These are phyloP conservation scores for Cylindrotheca fusiformis DNA, from an alignment of 108 stramenopile genomes.

Conservation along the genomic window DNA sequence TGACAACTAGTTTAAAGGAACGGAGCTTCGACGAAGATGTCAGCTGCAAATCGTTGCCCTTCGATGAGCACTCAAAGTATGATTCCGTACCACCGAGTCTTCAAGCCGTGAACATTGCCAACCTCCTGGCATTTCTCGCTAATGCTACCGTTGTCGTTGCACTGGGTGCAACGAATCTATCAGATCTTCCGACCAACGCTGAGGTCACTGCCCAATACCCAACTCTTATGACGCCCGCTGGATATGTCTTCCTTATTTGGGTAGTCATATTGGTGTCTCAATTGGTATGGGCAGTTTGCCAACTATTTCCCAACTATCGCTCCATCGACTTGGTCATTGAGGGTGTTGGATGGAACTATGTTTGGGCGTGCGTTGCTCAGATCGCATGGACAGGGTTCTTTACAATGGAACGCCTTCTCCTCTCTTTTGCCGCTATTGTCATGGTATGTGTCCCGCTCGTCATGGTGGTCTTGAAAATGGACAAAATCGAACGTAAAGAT, in stretches of 20 bases:
- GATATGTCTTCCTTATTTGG: slow-evolving; percentile 79
- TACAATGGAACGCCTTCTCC: slow-evolving; percentile 52
- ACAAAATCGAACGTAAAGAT: not conserved
- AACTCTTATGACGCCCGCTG: slow-evolving; percentile 75
- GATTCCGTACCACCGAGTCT: not conserved
- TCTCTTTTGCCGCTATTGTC: slow-evolving; percentile 62
- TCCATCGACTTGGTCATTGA: slow-evolving; percentile 43
- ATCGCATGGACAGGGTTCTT: slow-evolving; percentile 70
- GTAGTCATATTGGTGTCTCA: slow-evolving; percentile 69
- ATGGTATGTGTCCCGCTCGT: slow-evolving; percentile 29
- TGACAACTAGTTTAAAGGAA: too few relatives aligned
- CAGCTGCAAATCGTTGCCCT: not conserved
- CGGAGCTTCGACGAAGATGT: not conserved
- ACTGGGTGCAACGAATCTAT: slow-evolving; percentile 32
- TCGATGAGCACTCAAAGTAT: not conserved
- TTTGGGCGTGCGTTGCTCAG: slow-evolving; percentile 50
- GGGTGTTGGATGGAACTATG: slow-evolving; percentile 64
- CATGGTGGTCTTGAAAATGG: slow-evolving; percentile 7
- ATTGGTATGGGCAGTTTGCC: slow-evolving; percentile 58
- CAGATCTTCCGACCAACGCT: slow-evolving; percentile 44
- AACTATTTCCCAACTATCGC: slow-evolving; percentile 34
- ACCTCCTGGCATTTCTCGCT: slow-evolving; percentile 59
- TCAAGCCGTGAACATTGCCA: slow-evolving; percentile 48
- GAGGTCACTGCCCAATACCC: slow-evolving; percentile 71
- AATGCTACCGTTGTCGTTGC: slow-evolving; percentile 65